Conservation (phyloP, 2,329 filamentous ascomycete species). For the Fusarium sp. region DNA sequence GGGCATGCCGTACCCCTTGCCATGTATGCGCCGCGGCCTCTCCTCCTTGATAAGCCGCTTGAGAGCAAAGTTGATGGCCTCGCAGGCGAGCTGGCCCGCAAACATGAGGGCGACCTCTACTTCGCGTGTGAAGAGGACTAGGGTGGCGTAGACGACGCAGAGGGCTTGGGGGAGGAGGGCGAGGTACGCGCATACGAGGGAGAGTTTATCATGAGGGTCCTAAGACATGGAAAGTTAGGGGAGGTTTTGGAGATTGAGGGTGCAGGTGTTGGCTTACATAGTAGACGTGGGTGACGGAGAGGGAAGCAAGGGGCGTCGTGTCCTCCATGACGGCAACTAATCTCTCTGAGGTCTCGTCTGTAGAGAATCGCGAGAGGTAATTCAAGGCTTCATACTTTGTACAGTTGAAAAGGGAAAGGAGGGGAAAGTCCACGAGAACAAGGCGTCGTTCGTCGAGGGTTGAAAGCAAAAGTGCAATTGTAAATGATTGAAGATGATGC, state of each 20-base stretch:
- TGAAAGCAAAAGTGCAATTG: background rate
- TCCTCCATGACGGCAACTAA: constrained; percentile 40
- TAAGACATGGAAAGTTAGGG: constrained; percentile 51
- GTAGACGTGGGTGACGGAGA: constrained; percentile 95
- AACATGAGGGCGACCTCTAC: constrained; percentile 91
- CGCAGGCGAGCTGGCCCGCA: constrained; percentile 89
- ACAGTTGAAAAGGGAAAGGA: background rate
- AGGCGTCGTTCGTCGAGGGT: background rate
- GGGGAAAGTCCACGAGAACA: too few relatives aligned
- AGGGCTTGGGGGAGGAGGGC: constrained; percentile 93
- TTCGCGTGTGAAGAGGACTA: constrained; percentile 93
- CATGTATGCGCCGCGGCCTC: constrained; percentile 83
- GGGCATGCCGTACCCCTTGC: constrained; percentile 98
- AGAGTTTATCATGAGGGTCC: constrained; percentile 88
- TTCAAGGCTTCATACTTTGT: constrained; percentile 20
- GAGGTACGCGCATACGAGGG: constrained; percentile 91
- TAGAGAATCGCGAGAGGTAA: background rate
- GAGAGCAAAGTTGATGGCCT: constrained; percentile 87
- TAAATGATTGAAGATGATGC: constrained; percentile 5
- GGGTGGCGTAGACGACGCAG: constrained; percentile 87
- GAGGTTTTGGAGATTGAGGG: background rate
- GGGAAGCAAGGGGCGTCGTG: constrained; percentile 79
- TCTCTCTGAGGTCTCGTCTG: background rate
- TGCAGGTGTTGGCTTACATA: constrained; percentile 74
- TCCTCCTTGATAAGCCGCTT: constrained; percentile 95